Percentiles rank a stretch among this genome's conserved stretches.
Evolutionary conservation across 208 protist species (phyloP).

Genomic region (Acanthamoeba rhysodes): DNA sequence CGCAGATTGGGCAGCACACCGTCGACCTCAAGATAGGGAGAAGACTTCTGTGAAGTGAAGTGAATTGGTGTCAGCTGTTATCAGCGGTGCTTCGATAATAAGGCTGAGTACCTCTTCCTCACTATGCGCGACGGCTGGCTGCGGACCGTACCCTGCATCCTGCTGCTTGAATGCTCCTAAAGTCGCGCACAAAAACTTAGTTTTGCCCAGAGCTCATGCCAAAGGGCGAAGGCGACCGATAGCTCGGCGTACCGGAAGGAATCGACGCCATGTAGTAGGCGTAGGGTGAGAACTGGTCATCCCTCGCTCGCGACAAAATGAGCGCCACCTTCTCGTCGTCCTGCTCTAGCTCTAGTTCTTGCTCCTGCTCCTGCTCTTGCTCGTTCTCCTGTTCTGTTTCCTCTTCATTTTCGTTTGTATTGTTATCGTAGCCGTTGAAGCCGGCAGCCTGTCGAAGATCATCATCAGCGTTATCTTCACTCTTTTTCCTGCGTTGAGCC

Average conservation of each 20-base stretch:
- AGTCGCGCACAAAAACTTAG: too few relatives aligned
- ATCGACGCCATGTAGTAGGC: constrained; percentile 54
- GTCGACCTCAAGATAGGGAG: neutral
- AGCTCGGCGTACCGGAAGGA: neutral
- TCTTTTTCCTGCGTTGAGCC: neutral
- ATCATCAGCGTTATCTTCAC: neutral
- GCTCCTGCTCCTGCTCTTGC: neutral
- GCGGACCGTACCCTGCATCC: too few relatives aligned
- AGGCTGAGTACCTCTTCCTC: too few relatives aligned
- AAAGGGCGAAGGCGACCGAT: too few relatives aligned
- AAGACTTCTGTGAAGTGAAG: neutral
- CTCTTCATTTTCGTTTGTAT: neutral
- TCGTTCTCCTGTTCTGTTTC: neutral
- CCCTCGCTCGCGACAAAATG: neutral
- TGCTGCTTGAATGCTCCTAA: too few relatives aligned
- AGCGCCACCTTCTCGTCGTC: neutral
- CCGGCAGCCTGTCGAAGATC: neutral
- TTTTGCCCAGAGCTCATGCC: too few relatives aligned
- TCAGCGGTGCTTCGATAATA: neutral
- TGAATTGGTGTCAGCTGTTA: too few relatives aligned
- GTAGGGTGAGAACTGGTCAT: constrained; percentile 33
- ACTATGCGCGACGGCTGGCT: too few relatives aligned
- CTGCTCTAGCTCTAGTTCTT: neutral
- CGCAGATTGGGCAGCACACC: neutral
- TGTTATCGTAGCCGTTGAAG: constrained; percentile 23